Evolutionary conservation across 2,329 filamentous ascomycete species (phyloP).

Genomic region (Salinomyces thailandicus): DNA sequence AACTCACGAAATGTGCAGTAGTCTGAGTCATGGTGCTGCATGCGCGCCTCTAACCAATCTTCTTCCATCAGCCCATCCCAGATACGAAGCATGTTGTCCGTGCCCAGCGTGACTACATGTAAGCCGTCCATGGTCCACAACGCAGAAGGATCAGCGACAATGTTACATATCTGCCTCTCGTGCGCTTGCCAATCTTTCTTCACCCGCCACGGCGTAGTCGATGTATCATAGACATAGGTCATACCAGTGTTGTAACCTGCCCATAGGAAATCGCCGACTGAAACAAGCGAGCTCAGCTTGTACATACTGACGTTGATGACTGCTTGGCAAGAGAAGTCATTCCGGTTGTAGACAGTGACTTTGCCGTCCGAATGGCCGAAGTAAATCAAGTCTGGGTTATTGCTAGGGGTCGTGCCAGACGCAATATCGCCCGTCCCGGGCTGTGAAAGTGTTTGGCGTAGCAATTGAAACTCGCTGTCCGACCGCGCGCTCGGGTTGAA

Average conservation of each 20-base stretch:
- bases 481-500: slow-evolving; percentile 64
- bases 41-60: slow-evolving; percentile 84
- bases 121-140: slow-evolving; percentile 75
- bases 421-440: slow-evolving; percentile 77
- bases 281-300: slow-evolving; percentile 82
- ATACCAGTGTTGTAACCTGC: slow-evolving; percentile 89
- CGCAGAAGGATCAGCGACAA: slow-evolving; percentile 68
- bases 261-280: slow-evolving; percentile 77
- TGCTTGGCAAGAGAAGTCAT: slow-evolving; percentile 64
- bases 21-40: slow-evolving; percentile 72
- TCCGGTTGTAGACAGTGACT: slow-evolving; percentile 79
- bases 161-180: slow-evolving; percentile 60
- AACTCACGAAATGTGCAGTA: slow-evolving; percentile 82
- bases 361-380: slow-evolving; percentile 92
- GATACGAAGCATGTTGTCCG: slow-evolving; percentile 69
- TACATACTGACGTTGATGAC: slow-evolving; percentile 82
- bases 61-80: slow-evolving; percentile 94
- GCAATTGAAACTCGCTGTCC: slow-evolving; percentile 61
- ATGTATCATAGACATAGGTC: slow-evolving; percentile 85
- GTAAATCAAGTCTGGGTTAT: slow-evolving; percentile 68
- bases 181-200: slow-evolving; percentile 95
- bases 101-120: slow-evolving; percentile 77
- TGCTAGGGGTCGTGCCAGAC: slow-evolving; percentile 64
- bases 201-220: slow-evolving; percentile 70
- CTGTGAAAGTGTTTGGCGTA: slow-evolving; percentile 58